Evolutionary conservation across 129 eudicot genomes (phyloP), one percentile per base, ranked within the genome.

Genomic region (Erigeron canadensis): DNA sequence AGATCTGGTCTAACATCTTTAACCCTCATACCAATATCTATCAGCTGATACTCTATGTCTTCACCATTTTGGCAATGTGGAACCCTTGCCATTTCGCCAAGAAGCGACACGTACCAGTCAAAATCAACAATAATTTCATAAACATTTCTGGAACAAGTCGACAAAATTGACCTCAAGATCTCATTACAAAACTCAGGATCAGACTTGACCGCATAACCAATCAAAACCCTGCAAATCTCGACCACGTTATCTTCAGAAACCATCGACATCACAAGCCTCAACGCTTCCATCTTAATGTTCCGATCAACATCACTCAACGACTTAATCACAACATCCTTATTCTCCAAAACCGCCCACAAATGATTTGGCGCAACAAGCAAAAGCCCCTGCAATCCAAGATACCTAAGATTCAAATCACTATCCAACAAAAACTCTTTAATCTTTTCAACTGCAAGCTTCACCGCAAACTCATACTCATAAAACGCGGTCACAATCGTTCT

Each of bases 11-110:
- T 93, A 47, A 84, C 98, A 80, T 89, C 98, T 72, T 80, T 87
- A 55, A 93, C 98, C 84, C 98, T 83, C 88, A 89, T 83, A 53
- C 98, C 95, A 79, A 89, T 89, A 85, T 93, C 98, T 63, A 89
- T 79, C 39, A 93, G 86, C 81, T 87, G 98, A 53, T 48, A 68
- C 81, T 87, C 98, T 74, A 93, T 93, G 73, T 89, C 96, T 56
- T 77, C 91, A 15, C 98, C 95, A 77, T 81, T 89, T 62, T 87
- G 92, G 74, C 96, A 89, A 58, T 93, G 92, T 40, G 89, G 95
- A 60, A 93, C 71, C 79, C 98, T 83, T 0, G 90, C 72, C 95
- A 93, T 87, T 71, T 93, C 96, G 42, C 95, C 98, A 63, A 93
- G 91, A 74, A 93, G 91, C 21, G 84, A 77, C 8, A 89, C 95